Percentiles rank a stretch among this genome's conserved stretches.
Evolutionary conservation across 441 rosid species (phyloP).

Genomic region (Bruguiera hainesii): DNA sequence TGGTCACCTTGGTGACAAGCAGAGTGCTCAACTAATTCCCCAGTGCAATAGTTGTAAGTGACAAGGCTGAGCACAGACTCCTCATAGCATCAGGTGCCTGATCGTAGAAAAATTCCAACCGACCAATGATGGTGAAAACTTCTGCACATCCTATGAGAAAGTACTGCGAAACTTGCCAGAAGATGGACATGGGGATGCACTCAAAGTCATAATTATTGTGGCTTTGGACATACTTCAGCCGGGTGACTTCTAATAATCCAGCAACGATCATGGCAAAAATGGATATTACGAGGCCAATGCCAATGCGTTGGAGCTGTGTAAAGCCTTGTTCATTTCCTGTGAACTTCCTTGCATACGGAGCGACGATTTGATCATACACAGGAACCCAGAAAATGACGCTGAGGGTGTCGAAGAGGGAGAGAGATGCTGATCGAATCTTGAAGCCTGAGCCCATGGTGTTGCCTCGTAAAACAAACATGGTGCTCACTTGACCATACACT

Average conservation of each 20-base stretch:
- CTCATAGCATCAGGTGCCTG: constrained; percentile 97
- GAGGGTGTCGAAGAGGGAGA: constrained; percentile 77
- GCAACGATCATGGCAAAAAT: constrained; percentile 69
- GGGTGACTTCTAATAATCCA: constrained; percentile 54
- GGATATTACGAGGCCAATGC: constrained; percentile 82
- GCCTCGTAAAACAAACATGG: constrained; percentile 86
- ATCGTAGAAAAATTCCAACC: constrained; percentile 86
- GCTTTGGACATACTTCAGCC: constrained; percentile 48
- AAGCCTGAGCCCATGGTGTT: constrained; percentile 72
- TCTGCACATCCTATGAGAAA: constrained; percentile 84
- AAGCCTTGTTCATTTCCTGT: constrained; percentile 82
- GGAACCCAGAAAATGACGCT: constrained; percentile 96
- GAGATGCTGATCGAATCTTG: constrained; percentile 84
- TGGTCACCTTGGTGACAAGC: constrained; percentile 64
- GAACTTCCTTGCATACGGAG: constrained; percentile 61
- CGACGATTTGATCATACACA: constrained; percentile 62
- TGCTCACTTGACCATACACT: constrained; percentile 82
- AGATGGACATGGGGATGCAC: constrained; percentile 67
- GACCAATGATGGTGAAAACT: constrained; percentile 84
- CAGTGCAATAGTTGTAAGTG: constrained; percentile 72
- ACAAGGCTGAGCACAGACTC: constrained; percentile 80
- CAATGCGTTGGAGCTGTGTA: constrained; percentile 78
- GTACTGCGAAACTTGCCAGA: constrained; percentile 93
- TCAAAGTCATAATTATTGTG: constrained; percentile 59
- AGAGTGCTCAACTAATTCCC: constrained; percentile 86